Conservation (phyloP, 1,284 basidiomycete species). For the Fomitiporia mediterranea region DNA sequence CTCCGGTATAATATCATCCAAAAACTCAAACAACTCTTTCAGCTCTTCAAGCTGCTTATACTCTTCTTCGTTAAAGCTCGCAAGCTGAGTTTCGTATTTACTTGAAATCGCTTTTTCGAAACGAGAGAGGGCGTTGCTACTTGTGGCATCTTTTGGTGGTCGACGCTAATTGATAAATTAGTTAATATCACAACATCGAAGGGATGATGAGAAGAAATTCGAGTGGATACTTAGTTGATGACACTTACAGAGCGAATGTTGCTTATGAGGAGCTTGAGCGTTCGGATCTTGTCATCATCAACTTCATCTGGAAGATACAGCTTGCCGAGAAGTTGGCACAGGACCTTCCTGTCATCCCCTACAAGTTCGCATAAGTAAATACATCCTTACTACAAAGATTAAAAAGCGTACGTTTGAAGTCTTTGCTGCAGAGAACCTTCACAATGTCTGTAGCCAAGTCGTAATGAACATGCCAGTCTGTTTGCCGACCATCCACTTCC, state of each 20-base stretch:
- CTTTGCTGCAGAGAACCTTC: slow-evolving; percentile 49
- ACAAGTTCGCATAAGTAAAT: slow-evolving; percentile 27
- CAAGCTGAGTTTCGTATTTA: slow-evolving; percentile 53
- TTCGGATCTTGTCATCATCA: slow-evolving; percentile 57
- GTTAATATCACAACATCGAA: not conserved
- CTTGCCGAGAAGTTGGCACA: slow-evolving; percentile 78
- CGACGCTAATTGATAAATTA: slow-evolving; percentile 49
- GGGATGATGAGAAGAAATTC: too few species aligned
- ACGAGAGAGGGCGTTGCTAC: slow-evolving; percentile 65
- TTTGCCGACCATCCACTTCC: slow-evolving; percentile 34
- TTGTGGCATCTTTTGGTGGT: slow-evolving; percentile 63
- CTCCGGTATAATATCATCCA: slow-evolving; percentile 51
- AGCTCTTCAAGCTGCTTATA: slow-evolving; percentile 55
- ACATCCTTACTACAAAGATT: slow-evolving; percentile 21
- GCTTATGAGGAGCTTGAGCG: slow-evolving; percentile 55
- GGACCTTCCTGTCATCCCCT: slow-evolving; percentile 76
- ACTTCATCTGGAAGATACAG: slow-evolving; percentile 69
- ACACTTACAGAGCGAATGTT: slow-evolving; percentile 56
- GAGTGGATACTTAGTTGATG: too few species aligned
- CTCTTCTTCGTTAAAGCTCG: slow-evolving; percentile 67
- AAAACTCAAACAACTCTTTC: slow-evolving; percentile 57
- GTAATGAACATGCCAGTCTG: slow-evolving; percentile 62
- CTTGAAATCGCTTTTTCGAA: slow-evolving; percentile 60
- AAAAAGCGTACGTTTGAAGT: slow-evolving; percentile 38
- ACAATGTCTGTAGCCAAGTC: slow-evolving; percentile 78